Conservation (phyloP, 2,329 filamentous ascomycete genomes). For the Botrytis cinerea region DNA sequence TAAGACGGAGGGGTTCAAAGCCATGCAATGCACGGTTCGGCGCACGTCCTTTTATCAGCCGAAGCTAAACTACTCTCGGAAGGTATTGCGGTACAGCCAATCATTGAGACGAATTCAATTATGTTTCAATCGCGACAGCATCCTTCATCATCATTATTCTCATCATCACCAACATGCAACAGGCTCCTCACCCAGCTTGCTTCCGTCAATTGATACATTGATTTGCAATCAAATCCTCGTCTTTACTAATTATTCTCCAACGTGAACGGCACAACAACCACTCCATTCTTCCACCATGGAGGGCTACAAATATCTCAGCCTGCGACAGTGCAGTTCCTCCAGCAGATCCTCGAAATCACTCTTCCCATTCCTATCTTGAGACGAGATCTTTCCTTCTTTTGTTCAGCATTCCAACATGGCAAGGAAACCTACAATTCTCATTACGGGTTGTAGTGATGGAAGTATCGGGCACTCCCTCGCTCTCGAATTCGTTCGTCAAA, state of each 20-base stretch:
- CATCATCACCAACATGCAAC: background rate
- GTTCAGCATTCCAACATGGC: background rate
- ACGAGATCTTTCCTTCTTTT: background rate
- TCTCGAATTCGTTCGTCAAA: background rate
- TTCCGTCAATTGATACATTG: background rate
- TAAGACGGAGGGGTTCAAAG: background rate
- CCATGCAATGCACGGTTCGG: background rate
- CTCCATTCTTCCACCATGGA: background rate
- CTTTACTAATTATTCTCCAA: background rate
- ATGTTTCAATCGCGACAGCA: background rate
- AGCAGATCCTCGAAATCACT: background rate
- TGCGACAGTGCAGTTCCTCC: background rate
- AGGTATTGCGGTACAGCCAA: constrained; percentile 4
- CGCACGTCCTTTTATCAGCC: background rate
- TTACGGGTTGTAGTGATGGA: background rate
- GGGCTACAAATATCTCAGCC: too few relatives aligned
- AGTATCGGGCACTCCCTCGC: background rate
- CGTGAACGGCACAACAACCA: background rate
- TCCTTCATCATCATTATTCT: background rate
- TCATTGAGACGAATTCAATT: background rate
- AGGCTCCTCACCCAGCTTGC: background rate
- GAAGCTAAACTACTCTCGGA: background rate
- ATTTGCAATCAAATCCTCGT: background rate
- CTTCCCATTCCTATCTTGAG: background rate
- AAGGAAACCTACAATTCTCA: background rate